Conservation (phyloP, 352 stramenopile genomes). For the Phytophthora cryptogea region DNA sequence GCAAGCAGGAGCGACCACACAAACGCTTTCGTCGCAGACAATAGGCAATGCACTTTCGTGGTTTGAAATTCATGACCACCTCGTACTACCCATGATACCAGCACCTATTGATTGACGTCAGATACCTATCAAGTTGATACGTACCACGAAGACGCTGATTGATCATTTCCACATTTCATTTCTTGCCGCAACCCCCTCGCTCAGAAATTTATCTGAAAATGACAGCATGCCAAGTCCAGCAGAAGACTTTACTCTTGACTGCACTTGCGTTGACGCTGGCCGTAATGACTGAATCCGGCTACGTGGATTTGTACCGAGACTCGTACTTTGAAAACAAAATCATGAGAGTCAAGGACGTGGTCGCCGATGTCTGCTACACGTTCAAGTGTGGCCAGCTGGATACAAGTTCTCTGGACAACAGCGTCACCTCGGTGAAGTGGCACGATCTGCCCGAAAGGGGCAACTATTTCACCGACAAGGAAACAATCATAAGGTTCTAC, state of each 20-base stretch:
- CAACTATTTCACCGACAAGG: too few species aligned
- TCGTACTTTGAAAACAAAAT: conserved; percentile 12
- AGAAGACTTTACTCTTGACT: neutral
- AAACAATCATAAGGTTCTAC: conserved; percentile 14
- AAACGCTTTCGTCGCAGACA: too few species aligned
- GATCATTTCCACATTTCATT: too few species aligned
- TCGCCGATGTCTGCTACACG: conserved; percentile 14
- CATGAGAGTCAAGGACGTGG: conserved; percentile 6
- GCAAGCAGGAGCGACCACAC: conserved; percentile 46
- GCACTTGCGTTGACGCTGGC: neutral
- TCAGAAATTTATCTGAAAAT: neutral
- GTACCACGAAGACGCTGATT: too few species aligned
- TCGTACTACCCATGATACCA: too few species aligned
- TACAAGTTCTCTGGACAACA: conserved; percentile 1
- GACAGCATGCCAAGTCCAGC: too few species aligned
- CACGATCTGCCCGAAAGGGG: conserved; percentile 1
- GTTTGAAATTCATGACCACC: too few species aligned
- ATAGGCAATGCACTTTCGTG: neutral
- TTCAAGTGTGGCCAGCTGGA: conserved; percentile 3
- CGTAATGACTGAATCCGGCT: conserved; percentile 2
- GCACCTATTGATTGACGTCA: too few species aligned
- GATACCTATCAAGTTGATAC: too few species aligned
- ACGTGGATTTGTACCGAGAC: conserved; percentile 14
- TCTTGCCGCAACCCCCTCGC: too few species aligned
- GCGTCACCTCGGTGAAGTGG: conserved; percentile 13